Conservation (phyloP, 805 yeast species). For the Candida coleopterorum region DNA sequence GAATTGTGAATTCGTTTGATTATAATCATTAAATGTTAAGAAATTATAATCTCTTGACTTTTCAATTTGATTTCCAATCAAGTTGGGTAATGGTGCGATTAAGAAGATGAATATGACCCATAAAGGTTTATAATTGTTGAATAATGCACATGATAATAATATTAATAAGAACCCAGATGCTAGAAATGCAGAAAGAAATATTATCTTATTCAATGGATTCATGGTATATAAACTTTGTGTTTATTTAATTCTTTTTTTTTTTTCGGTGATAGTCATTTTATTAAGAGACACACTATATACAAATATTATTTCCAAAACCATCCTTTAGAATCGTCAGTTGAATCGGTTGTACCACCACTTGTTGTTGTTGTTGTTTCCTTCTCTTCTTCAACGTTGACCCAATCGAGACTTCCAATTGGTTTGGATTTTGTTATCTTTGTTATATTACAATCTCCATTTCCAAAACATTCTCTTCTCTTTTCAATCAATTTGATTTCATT, state of each 20-base stretch:
- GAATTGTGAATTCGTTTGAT: constrained; percentile 32
- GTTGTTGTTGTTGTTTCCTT: constrained; percentile 7
- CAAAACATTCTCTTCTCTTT: constrained; percentile 26
- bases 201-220: constrained; percentile 45
- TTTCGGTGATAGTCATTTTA: no score
- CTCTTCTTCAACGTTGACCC: constrained; percentile 28
- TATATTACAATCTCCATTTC: constrained; percentile 34
- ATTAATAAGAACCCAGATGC: constrained; percentile 43
- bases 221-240: no score
- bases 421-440: constrained; percentile 26
- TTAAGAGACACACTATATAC: no score
- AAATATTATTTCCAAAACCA: constrained; percentile 16
- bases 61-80: constrained; percentile 33
- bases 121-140: constrained; percentile 36
- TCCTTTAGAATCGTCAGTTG: constrained; percentile 5
- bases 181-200: constrained; percentile 41
- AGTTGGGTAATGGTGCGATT: constrained; percentile 42
- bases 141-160: constrained; percentile 41
- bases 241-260: no score
- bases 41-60: constrained; percentile 35
- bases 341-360: not conserved
- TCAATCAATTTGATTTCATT: constrained; percentile 28
- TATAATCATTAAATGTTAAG: constrained; percentile 39
- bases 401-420: constrained; percentile 29
- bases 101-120: constrained; percentile 42